Evolutionary conservation across 2,329 filamentous ascomycete species (phyloP), one percentile per base, ranked within the genome.

Genomic region (Talaromyces pinophilus): DNA sequence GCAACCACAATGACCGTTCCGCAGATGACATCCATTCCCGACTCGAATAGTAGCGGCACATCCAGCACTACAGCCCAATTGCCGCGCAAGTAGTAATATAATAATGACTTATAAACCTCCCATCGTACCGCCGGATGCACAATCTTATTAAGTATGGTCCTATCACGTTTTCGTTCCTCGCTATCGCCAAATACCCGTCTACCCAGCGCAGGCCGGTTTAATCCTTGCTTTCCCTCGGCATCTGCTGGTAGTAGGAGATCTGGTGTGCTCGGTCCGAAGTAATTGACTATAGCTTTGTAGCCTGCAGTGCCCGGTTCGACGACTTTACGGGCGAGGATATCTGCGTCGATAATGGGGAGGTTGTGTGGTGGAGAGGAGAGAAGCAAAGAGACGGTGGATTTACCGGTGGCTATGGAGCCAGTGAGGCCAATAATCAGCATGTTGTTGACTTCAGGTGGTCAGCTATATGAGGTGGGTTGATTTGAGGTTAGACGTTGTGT

Each of bases 351-450:
- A 72, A 99, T 86, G 73, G 95, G 93, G 68, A 99, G 86, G 68
- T 87, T 90, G 83, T 97, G 91, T 0, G 94, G 95, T 5, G 91
- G 83, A 4, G 87, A 84, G 61, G 90, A 88, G 73, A 99, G 91
- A 72, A 97, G 86, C 46, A 86, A 84, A 33, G 95, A 97, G 64
- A 97, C 93, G 71, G 94, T 99, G 55, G 94, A 97, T 86, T 99
- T 99, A 78, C 95, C 95, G 5, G 95, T 99, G 68, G 95, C 95
- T 76, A 99, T 98, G 68, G 93, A 97, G 77, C 95, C 95, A 8
- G 95, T 99, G 30, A 99, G 88, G 66, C 95, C 95, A 73, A 99
- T 93, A 74, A 99, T 88, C 59, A 98, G 87, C 95, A 98, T 98
- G 67, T 67, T 13, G 22, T 70, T 38, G 33, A 35, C 52, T 57